These are phyloP conservation scores for Candida ulmi DNA, from an alignment of 805 yeast genomes.

Conservation along the genomic window DNA sequence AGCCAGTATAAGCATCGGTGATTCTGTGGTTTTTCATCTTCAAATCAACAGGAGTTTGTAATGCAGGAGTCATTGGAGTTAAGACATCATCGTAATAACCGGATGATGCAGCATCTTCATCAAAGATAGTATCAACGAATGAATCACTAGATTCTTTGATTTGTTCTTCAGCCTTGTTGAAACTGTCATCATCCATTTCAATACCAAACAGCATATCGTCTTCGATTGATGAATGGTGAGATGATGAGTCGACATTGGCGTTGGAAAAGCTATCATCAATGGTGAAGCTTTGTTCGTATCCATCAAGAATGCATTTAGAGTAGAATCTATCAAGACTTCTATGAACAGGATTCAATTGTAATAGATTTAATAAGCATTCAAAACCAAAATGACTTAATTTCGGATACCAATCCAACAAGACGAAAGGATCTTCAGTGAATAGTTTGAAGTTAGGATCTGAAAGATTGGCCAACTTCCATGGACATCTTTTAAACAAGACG, in stretches of 20 bases:
- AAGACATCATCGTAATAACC: neutral
- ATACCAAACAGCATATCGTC: constrained; percentile 12
- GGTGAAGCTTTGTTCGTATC: neutral
- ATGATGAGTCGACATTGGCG: neutral
- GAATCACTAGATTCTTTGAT: constrained; percentile 3
- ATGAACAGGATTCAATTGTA: constrained; percentile 58
- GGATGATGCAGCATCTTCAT: neutral
- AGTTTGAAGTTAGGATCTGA: constrained; percentile 64
- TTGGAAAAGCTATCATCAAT: neutral
- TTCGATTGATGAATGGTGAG: neutral
- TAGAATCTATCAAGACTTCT: constrained; percentile 32
- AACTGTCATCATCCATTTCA: constrained; percentile 6
- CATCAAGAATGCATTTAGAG: neutral
- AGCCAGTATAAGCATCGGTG: neutral
- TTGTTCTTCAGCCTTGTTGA: neutral
- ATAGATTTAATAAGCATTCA: constrained; percentile 59
- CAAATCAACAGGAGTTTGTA: constrained; percentile 6
- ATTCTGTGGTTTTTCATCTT: neutral
- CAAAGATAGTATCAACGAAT: constrained; percentile 3
- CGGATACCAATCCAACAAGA: constrained; percentile 71
- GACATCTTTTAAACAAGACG: constrained; percentile 76
- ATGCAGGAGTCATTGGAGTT: constrained; percentile 9
- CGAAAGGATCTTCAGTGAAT: constrained; percentile 62
- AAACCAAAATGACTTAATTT: constrained; percentile 68
- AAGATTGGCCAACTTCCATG: constrained; percentile 67